Evolutionary conservation across 148 eudicot species (phyloP).

Genomic region (Rhododendron kiyosumense): DNA sequence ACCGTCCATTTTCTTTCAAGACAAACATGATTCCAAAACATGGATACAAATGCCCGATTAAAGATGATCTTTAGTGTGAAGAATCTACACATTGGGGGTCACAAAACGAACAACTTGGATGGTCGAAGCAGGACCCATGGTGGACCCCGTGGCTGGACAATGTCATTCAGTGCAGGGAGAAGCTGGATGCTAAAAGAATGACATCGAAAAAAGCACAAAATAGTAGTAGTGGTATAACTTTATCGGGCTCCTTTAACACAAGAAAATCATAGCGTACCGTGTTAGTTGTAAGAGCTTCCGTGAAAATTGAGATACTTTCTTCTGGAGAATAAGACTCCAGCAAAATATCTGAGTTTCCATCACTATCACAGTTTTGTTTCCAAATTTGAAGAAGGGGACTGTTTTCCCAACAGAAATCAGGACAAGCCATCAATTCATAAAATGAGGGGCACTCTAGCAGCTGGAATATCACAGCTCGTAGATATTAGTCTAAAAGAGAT

Average conservation of each 20-base stretch:
- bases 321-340: conserved; percentile 64
- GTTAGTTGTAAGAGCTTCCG: conserved; percentile 66
- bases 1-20: neutral
- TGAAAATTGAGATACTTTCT: conserved; percentile 58
- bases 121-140: neutral
- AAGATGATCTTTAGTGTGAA: neutral
- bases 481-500: neutral
- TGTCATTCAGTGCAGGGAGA: neutral
- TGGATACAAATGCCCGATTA: neutral
- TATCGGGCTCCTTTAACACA: neutral
- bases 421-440: conserved; percentile 90
- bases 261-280: conserved; percentile 38
- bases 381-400: conserved; percentile 75
- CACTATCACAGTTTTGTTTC: conserved; percentile 54
- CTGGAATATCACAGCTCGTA: conserved; percentile 32
- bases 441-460: conserved; percentile 93
- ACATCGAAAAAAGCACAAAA: neutral
- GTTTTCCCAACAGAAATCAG: conserved; percentile 68
- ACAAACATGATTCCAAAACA: neutral
- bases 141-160: neutral
- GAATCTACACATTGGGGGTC: neutral
- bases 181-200: neutral
- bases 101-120: neutral
- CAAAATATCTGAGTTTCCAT: conserved; percentile 42
- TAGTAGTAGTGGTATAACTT: neutral